Evolutionary conservation across 345 rosid genomes (phyloP).

Genomic region (Eucalyptus sp.): DNA sequence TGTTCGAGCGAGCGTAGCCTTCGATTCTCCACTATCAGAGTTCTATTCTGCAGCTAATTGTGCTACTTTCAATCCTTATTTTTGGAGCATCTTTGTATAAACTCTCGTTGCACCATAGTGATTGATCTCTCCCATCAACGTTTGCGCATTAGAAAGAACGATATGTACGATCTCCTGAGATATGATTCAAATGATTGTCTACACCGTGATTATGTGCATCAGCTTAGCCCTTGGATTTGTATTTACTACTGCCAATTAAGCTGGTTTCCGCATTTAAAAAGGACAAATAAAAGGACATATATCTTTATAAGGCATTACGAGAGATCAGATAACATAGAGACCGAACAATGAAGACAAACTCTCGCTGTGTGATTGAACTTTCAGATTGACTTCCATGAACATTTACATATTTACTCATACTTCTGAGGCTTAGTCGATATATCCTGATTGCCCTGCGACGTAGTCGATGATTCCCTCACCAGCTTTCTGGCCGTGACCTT

Average conservation of each 20-base stretch:
- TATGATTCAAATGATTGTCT: not conserved
- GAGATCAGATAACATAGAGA: not conserved
- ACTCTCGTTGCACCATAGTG: not conserved
- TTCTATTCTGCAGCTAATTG: not conserved
- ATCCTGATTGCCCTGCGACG: conserved; percentile 36
- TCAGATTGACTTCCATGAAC: not conserved
- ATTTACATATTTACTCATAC: not conserved
- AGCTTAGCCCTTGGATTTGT: not conserved
- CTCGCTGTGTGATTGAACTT: not conserved
- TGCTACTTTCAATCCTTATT: not conserved
- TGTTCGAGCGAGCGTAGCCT: not conserved
- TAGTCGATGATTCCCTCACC: conserved; percentile 61
- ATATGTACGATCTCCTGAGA: not conserved
- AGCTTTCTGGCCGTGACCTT: conserved; percentile 22
- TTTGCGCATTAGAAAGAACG: not conserved
- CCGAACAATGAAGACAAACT: not conserved
- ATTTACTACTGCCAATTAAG: not conserved
- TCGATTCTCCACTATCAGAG: not conserved
- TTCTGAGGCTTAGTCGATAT: conserved; percentile 2
- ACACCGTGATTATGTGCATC: not conserved
- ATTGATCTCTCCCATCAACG: not conserved
- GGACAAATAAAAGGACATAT: not conserved
- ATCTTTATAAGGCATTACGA: not conserved
- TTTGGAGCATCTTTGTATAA: not conserved
- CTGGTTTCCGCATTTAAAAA: not conserved